Evolutionary conservation across 2,329 filamentous ascomycete genomes (phyloP), one percentile per base, ranked within the genome.

Genomic region (Nemania bipapillata): DNA sequence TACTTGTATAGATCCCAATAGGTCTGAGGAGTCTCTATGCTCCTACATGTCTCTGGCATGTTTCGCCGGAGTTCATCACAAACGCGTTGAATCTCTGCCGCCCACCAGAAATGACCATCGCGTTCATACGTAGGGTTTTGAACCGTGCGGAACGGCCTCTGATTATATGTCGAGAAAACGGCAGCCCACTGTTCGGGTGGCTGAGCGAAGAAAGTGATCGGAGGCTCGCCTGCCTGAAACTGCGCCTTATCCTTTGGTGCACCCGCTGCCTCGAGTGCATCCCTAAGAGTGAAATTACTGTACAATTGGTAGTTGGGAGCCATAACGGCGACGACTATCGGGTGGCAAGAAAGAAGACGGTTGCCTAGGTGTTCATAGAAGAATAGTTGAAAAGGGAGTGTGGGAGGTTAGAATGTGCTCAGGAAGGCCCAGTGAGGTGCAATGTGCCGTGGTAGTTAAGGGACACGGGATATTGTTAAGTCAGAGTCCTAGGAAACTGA

Each of bases 1-100:
- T 83, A 86, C 1, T 75, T 72, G 77, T 82, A 86, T 24, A 87
- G 74, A 28, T 84, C 81, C 40, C 80, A 78, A 75, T 80, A 83
- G 68, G 63, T 76, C 30, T 74, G 17, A 2, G 70, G 57, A 2
- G 56, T 40, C 9, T 61, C 55, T 1, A 77, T 57, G 22, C 68
- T 58, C 47, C 64, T 72, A 42, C 71, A 74, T 3, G 28, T 50
- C 6, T 50, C 52, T 9, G 35, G 68, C 35, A 70, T 63, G 1
- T 70, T 54, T 0, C 42, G 45, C 5, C 75, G 74, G 2, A 75
- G 35, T 17, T 70, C 57, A 30, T 74, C 68, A 28, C 71, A 70
- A 22, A 68, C 63, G 6, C 24, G 42, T 30, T 75, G 73, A 17
- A 84, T 79, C 69, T 83, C 76, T 11, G 79, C 74, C 9, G 74